Conservation (phyloP, 192 early-diverging fungal species). For the Nowakowskiella sp. region DNA sequence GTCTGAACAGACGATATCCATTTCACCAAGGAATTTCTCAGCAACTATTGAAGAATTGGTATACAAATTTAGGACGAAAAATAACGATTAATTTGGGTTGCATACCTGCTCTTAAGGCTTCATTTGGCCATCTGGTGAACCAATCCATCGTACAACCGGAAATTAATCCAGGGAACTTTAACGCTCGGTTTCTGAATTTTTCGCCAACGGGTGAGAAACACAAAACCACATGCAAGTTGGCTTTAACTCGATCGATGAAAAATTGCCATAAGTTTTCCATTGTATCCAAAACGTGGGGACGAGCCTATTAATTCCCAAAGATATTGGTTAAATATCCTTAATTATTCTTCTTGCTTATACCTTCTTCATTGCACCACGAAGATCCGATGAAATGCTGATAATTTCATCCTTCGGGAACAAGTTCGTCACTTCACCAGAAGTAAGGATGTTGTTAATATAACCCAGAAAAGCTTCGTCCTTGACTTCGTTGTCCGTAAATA, state of each 20-base stretch:
- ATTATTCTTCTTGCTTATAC: too few species aligned
- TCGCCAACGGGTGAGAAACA: conserved; percentile 61
- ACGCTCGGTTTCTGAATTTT: conserved; percentile 56
- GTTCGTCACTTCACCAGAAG: conserved; percentile 58
- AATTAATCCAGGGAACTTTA: conserved; percentile 59
- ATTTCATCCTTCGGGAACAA: conserved; percentile 60
- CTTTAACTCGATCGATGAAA: conserved; percentile 60
- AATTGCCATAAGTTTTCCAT: conserved; percentile 61
- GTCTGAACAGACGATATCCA: conserved; percentile 50
- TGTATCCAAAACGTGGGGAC: conserved; percentile 49
- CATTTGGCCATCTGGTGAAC: conserved; percentile 55
- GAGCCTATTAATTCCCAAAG: too few species aligned
- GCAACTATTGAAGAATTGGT: conserved; percentile 30
- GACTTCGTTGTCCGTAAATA: conserved; percentile 61
- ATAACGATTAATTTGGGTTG: background rate
- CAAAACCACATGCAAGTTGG: conserved; percentile 55
- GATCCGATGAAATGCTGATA: conserved; percentile 45
- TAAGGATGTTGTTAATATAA: conserved; percentile 58
- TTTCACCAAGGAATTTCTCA: conserved; percentile 49
- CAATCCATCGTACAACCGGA: conserved; percentile 59
- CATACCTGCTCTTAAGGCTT: conserved; percentile 42
- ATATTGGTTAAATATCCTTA: too few species aligned
- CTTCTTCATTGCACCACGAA: conserved; percentile 51
- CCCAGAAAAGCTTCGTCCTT: conserved; percentile 59
- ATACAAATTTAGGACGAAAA: background rate